Evolutionary conservation across 805 yeast species (phyloP).

Genomic region (Metschnikowia arizonensis): DNA sequence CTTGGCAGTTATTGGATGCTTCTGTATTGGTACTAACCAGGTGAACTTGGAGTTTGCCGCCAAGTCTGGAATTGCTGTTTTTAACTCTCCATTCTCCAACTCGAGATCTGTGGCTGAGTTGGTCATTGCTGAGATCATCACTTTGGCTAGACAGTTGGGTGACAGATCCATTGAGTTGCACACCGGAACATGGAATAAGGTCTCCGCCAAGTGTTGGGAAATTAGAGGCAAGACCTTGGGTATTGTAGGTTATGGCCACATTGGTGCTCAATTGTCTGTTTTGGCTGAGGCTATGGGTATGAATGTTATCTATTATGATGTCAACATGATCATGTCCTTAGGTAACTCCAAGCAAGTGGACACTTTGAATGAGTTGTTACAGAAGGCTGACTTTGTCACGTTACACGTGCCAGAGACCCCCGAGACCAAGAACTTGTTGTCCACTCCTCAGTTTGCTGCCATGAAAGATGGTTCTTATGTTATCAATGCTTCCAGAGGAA

Average conservation of each 20-base stretch:
- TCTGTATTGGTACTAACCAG: constrained; percentile 99
- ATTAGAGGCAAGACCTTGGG: constrained; percentile 98
- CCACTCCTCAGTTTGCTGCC: constrained; percentile 86
- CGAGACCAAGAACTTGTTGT: constrained; percentile 86
- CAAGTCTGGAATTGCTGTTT: constrained; percentile 87
- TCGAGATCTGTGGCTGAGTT: constrained; percentile 98
- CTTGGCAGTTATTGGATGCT: constrained; percentile 89
- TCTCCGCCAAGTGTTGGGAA: constrained; percentile 94
- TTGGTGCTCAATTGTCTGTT: constrained; percentile 95
- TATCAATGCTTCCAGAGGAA: constrained; percentile 95
- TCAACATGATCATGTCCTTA: constrained; percentile 86
- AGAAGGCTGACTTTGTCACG: constrained; percentile 81
- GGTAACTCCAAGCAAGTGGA: constrained; percentile 95
- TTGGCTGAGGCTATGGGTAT: constrained; percentile 97
- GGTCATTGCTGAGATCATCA: constrained; percentile 90
- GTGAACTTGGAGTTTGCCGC: constrained; percentile 93
- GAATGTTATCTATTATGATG: constrained; percentile 93
- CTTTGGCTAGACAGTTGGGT: constrained; percentile 93
- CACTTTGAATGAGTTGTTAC: constrained; percentile 76
- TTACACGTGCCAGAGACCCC: constrained; percentile 93
- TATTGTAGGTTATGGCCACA: constrained; percentile 96
- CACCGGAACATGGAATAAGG: constrained; percentile 97
- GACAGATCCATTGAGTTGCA: constrained; percentile 96
- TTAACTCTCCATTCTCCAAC: constrained; percentile 97
- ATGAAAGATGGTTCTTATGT: constrained; percentile 96